These are phyloP conservation scores for Colletotrichum tamarilloi DNA, from an alignment of 2,329 filamentous ascomycete species.

Conservation along the genomic window DNA sequence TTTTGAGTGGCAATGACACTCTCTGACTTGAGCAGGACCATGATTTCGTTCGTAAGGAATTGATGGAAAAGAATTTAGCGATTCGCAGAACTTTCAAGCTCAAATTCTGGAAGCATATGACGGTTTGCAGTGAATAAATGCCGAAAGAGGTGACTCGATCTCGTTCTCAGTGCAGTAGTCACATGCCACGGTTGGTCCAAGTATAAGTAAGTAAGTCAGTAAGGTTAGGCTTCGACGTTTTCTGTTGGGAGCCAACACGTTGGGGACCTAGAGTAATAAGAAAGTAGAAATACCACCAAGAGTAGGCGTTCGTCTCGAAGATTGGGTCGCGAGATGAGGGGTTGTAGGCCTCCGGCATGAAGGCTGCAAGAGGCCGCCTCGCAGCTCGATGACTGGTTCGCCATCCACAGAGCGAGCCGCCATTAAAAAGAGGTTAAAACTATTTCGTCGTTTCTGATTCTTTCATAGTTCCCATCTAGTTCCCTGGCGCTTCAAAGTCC, in stretches of 20 bases:
- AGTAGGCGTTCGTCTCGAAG: not conserved
- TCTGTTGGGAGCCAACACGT: not conserved
- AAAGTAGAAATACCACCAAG: conserved; percentile 18
- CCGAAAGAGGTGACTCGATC: not conserved
- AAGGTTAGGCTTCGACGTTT: conserved; percentile 9
- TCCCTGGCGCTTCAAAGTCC: not conserved
- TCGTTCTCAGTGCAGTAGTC: not conserved
- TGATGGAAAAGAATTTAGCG: not conserved
- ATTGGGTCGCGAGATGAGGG: conserved; percentile 7
- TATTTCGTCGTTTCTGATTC: no score
- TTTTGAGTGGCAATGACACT: not conserved
- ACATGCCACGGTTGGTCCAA: conserved; percentile 1
- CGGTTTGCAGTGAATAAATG: not conserved
- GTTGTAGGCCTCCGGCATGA: conserved; percentile 27
- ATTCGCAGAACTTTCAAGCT: not conserved
- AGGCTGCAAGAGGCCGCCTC: not conserved
- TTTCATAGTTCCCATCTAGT: not conserved
- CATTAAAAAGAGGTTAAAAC: not conserved
- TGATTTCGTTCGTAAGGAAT: no score
- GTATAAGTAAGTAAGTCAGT: not conserved
- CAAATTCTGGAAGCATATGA: not conserved
- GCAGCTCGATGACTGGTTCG: not conserved
- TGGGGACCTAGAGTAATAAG: not conserved
- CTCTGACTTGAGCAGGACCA: not conserved
- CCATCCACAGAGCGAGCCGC: not conserved